phyloP scores from a whole-genome alignment of 495 filamentous ascomycete genomes.

The Penicillium ochrochloron region DNA sequence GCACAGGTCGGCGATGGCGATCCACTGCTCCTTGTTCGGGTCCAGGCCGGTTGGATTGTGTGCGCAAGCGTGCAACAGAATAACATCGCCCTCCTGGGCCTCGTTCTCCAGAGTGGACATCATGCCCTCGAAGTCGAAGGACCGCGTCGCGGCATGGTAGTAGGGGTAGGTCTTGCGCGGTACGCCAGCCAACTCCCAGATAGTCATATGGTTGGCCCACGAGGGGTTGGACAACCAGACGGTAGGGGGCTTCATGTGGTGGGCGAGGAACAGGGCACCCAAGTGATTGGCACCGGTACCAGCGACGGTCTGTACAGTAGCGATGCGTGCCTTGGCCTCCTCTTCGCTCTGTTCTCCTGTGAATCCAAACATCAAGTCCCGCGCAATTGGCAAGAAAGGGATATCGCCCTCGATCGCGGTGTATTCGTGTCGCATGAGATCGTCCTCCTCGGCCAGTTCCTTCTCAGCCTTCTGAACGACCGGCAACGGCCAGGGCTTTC shows the following conservation, averaged over 20 bases:
- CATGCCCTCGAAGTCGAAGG: constrained; percentile 54
- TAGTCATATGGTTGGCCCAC: constrained; percentile 55
- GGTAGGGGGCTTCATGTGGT: constrained; percentile 49
- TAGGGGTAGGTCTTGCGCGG: constrained; percentile 55
- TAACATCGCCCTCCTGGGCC: constrained; percentile 47
- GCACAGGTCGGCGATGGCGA: constrained; percentile 53
- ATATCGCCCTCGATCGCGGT: constrained; percentile 53
- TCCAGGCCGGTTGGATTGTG: constrained; percentile 62
- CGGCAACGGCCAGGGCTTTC: constrained; percentile 57
- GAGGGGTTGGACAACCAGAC: constrained; percentile 56
- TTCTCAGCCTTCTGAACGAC: constrained; percentile 52
- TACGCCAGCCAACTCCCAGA: constrained; percentile 51
- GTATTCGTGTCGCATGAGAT: constrained; percentile 52
- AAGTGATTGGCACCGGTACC: constrained; percentile 91
- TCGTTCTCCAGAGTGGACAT: constrained; percentile 50
- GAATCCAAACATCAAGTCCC: constrained; percentile 55
- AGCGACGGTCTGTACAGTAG: constrained; percentile 76
- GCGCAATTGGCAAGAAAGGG: constrained; percentile 47
- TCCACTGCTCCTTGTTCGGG: constrained; percentile 58
- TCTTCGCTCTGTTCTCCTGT: constrained; percentile 35
- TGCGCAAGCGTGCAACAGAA: constrained; percentile 58
- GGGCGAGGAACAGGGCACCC: constrained; percentile 81
- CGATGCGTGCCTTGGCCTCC: constrained; percentile 44
- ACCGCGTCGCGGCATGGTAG: constrained; percentile 49
- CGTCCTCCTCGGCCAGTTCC: constrained; percentile 42